Evolutionary conservation across 2,329 filamentous ascomycete genomes (phyloP), one percentile per base, ranked within the genome.

Genomic region (Phyllosticta capitalensis): DNA sequence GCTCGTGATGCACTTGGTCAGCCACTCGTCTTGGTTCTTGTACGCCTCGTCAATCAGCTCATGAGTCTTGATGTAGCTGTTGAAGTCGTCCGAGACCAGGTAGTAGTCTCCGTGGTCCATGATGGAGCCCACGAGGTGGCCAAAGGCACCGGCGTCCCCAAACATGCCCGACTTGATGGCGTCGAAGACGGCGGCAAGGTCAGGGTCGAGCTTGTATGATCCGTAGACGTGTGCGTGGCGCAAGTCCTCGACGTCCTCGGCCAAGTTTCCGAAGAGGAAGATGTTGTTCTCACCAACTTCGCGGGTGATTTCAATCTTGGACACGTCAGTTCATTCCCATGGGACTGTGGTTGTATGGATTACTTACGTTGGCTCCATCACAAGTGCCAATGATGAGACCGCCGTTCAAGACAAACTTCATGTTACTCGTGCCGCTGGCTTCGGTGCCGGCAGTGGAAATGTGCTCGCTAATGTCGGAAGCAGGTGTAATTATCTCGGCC

Each of bases 381-480:
- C 92, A 96, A 20, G 94, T 99, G 67, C 94, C 94, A 67, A 99
- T 99, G 69, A 99, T 95, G 63, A 99, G 80, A 64, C 94, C 94
- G 64, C 94, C 94, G 68, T 97, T 99, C 69, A 99, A 81, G 14
- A 96, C 94, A 74, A 99, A 99, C 76, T 99, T 99, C 94, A 99
- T 99, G 83, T 99, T 99, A 69, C 90, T 95, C 12, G 91, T 96
- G 63, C 92, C 92, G 64, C 80, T 84, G 24, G 83, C 85, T 67
- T 99, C 94, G 1, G 94, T 99, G 55, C 94, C 94, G 45, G 94
- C 94, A 22, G 94, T 99, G 2, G 94, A 97, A 69, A 99, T 99
- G 73, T 99, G 94, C 78, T 99, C 94, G 75, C 91, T 96, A 68
- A 99, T 87, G 68, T 99, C 94, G 20, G 90, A 96, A 12, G 94